Conservation (phyloP, 345 rosid genomes). For the Microthlaspi erraticum region DNA sequence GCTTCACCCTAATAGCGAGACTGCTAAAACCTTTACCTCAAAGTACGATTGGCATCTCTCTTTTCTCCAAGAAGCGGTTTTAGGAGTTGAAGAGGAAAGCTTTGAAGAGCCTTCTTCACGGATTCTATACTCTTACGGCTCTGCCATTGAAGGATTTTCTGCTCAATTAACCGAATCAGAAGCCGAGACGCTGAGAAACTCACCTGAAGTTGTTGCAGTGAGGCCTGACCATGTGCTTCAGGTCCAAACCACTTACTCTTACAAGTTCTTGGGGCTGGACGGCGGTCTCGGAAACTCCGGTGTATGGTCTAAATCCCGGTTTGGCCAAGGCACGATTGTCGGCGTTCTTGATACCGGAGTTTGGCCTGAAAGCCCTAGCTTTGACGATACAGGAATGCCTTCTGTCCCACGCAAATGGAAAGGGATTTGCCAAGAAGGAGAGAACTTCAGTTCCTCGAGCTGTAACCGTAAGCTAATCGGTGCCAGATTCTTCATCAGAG, state of each 20-base stretch:
- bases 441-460: slow-evolving; percentile 55
- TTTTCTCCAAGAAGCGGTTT: slow-evolving; percentile 56
- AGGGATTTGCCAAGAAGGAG: slow-evolving; percentile 83
- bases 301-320: slow-evolving; percentile 62
- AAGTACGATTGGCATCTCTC: slow-evolving; percentile 77
- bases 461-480: slow-evolving; percentile 89
- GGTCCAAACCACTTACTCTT: slow-evolving; percentile 85
- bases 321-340: slow-evolving; percentile 67
- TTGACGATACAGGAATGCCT: slow-evolving; percentile 73
- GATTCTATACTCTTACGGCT: slow-evolving; percentile 80
- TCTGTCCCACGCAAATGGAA: slow-evolving; percentile 72
- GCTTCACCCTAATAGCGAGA: slow-evolving; percentile 67
- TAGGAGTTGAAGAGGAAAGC: slow-evolving; percentile 31
- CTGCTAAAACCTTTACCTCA: slow-evolving; percentile 50
- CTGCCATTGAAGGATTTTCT: slow-evolving; percentile 90
- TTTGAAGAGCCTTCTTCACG: slow-evolving; percentile 69
- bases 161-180: slow-evolving; percentile 74
- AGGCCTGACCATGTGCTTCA: slow-evolving; percentile 73
- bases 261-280: slow-evolving; percentile 84
- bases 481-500: slow-evolving; percentile 81
- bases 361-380: slow-evolving; percentile 96
- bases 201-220: slow-evolving; percentile 70
- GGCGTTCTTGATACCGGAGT: slow-evolving; percentile 88
- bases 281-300: slow-evolving; percentile 49
- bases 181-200: slow-evolving; percentile 47